A percentile compares a stretch with the other conserved stretches of the same genome.
Conservation (phyloP, 257 asterid genomes). For the Galeopsis tetrahit region DNA sequence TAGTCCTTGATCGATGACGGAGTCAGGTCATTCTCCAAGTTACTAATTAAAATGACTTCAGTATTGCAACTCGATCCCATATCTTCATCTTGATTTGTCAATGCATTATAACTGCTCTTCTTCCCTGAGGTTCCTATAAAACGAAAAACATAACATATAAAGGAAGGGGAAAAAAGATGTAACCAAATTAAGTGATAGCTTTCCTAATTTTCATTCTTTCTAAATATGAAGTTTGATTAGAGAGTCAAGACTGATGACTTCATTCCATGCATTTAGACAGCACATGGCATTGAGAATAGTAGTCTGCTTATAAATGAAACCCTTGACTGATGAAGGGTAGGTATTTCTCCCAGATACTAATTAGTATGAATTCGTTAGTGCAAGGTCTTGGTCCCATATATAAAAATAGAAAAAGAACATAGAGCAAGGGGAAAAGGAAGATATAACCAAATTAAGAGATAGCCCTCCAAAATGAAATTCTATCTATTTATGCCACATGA, state of each 20-base stretch:
- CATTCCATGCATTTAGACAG: slow-evolving; percentile 13
- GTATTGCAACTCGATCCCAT: slow-evolving; percentile 42
- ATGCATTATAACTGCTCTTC: neutral
- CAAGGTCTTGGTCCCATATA: slow-evolving; percentile 3
- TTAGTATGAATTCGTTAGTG: neutral
- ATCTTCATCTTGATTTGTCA: slow-evolving; percentile 47
- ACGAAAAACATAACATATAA: neutral
- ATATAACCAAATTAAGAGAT: neutral
- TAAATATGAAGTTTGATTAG: neutral
- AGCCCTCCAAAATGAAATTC: neutral
- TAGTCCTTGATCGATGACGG: slow-evolving; percentile 45
- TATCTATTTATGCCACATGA: neutral
- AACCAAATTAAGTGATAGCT: neutral
- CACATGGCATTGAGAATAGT: neutral
- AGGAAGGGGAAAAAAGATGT: neutral
- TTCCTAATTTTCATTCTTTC: neutral
- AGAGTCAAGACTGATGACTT: neutral
- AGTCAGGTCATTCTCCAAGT: slow-evolving; percentile 56
- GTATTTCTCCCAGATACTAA: neutral
- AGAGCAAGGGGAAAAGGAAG: neutral
- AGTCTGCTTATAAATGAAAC: slow-evolving; percentile 11
- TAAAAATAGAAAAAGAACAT: neutral
- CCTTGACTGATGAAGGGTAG: neutral
- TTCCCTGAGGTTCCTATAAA: slow-evolving; percentile 11
- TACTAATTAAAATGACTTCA: slow-evolving; percentile 42